Percentiles rank a stretch among this genome's conserved stretches.
phyloP scores from a whole-genome alignment of 306 rosid genomes.

The Vicia faba region DNA sequence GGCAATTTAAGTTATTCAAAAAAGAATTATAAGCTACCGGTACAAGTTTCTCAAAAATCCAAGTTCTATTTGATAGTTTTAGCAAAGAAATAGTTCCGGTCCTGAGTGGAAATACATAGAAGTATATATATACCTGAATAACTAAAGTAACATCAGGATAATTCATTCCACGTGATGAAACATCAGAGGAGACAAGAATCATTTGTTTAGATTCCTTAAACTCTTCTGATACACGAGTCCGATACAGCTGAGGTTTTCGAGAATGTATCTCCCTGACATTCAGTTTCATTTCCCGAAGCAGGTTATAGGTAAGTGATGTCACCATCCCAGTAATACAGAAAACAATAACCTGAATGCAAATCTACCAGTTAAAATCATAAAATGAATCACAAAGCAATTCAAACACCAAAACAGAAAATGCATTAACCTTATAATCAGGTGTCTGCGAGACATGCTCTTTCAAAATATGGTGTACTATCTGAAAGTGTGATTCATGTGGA shows the following conservation, averaged over 20 bases:
- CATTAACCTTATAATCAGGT: conserved; percentile 80
- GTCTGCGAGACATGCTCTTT: conserved; percentile 69
- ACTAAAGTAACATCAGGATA: conserved; percentile 97
- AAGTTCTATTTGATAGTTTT: conserved; percentile 1
- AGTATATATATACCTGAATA: conserved; percentile 61
- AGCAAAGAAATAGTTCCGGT: conserved; percentile 14
- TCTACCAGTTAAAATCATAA: conserved; percentile 35
- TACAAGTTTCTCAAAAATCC: not conserved
- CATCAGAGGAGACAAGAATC: conserved; percentile 91
- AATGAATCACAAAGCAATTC: conserved; percentile 23
- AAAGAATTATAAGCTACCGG: conserved; percentile 8
- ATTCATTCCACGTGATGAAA: conserved; percentile 89
- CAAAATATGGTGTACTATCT: conserved; percentile 67
- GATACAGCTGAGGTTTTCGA: conserved; percentile 82
- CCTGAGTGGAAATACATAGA: conserved; percentile 9
- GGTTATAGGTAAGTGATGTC: conserved; percentile 67
- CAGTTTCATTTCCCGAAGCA: conserved; percentile 89
- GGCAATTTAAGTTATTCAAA: not conserved
- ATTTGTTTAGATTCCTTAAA: conserved; percentile 69
- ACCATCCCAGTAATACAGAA: conserved; percentile 87
- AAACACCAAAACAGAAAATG: conserved; percentile 24
- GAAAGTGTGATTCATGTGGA: conserved; percentile 78
- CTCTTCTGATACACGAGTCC: conserved; percentile 87
- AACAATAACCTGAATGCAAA: conserved; percentile 73
- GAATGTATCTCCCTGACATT: conserved; percentile 92